These are phyloP conservation scores for Irpex sp. DNA, from an alignment of 1,284 basidiomycete genomes.

Conservation along the genomic window DNA sequence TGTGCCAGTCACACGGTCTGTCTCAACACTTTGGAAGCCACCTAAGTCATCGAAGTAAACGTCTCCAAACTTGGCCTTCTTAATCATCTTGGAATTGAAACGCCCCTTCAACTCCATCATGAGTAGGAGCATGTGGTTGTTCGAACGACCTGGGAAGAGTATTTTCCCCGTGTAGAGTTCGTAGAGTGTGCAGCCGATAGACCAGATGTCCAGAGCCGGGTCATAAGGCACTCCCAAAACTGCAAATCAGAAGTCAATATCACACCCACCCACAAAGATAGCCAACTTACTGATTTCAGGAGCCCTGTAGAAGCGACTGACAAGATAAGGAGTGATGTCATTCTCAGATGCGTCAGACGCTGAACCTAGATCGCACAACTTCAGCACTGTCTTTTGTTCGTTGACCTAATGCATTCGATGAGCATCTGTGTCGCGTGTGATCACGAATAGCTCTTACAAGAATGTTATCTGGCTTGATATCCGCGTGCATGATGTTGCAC, in stretches of 20 bases:
- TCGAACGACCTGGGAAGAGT: slow-evolving; percentile 92
- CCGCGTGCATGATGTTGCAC: slow-evolving; percentile 93
- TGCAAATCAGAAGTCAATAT: slow-evolving; percentile 28
- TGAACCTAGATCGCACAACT: slow-evolving; percentile 95
- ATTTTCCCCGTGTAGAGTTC: slow-evolving; percentile 99
- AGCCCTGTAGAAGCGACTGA: slow-evolving; percentile 96
- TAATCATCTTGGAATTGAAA: slow-evolving; percentile 92
- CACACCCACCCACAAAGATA: background rate
- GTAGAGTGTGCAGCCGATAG: slow-evolving; percentile 95
- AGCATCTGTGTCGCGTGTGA: slow-evolving; percentile 8
- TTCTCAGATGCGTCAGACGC: slow-evolving; percentile 92
- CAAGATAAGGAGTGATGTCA: slow-evolving; percentile 98
- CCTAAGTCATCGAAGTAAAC: slow-evolving; percentile 94
- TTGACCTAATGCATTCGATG: slow-evolving; percentile 63
- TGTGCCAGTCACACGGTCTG: slow-evolving; percentile 77
- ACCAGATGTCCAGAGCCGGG: slow-evolving; percentile 94
- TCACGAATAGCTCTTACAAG: slow-evolving; percentile 49
- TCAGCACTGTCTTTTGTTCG: slow-evolving; percentile 90
- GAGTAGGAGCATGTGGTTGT: slow-evolving; percentile 96
- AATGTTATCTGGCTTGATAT: slow-evolving; percentile 97
- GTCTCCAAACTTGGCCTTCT: slow-evolving; percentile 89
- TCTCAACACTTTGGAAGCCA: slow-evolving; percentile 77
- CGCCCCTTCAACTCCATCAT: slow-evolving; percentile 98
- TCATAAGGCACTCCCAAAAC: slow-evolving; percentile 96
- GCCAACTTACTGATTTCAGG: slow-evolving; percentile 90